Percentiles rank a stretch among this genome's conserved stretches.
Conservation (phyloP, 371 early-diverging fungal genomes). For the Mortierella sp. region DNA sequence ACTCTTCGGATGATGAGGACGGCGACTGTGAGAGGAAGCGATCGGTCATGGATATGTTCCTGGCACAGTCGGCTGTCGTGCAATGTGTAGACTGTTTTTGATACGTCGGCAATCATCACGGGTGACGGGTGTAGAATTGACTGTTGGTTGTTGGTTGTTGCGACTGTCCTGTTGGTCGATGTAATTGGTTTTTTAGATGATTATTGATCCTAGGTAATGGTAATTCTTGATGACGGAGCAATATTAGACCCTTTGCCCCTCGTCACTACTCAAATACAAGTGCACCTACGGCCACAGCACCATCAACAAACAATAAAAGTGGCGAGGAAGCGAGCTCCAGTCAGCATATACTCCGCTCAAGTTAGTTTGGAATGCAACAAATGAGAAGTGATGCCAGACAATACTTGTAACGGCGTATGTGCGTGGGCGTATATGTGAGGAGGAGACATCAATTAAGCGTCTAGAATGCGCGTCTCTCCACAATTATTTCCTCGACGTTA, state of each 20-base stretch:
- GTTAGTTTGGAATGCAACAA: not conserved
- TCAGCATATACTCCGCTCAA: not conserved
- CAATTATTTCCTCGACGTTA: not conserved
- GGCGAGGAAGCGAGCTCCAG: not conserved
- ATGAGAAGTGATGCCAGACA: not conserved
- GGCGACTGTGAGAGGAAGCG: slow-evolving; percentile 8
- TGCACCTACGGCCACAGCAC: not conserved
- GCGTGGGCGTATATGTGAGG: not conserved
- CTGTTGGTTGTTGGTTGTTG: not conserved
- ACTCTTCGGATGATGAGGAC: not conserved
- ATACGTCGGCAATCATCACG: not conserved
- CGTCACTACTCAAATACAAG: not conserved
- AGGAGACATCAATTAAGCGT: not conserved
- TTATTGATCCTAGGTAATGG: not conserved
- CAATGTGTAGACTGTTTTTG: slow-evolving; percentile 18
- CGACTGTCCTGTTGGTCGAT: too few relatives aligned
- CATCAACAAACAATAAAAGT: not conserved
- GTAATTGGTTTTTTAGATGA: too few relatives aligned
- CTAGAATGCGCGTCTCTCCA: not conserved
- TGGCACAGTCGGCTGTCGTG: slow-evolving; percentile 24
- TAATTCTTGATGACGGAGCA: not conserved
- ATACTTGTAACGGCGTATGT: not conserved
- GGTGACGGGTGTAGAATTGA: not conserved
- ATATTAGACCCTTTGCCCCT: not conserved
- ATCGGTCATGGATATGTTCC: slow-evolving; percentile 11